A percentile compares a stretch with the other conserved stretches of the same genome.
Evolutionary conservation across 2,329 filamentous ascomycete genomes (phyloP).

Genomic region (Ceratocystis lukuohia): DNA sequence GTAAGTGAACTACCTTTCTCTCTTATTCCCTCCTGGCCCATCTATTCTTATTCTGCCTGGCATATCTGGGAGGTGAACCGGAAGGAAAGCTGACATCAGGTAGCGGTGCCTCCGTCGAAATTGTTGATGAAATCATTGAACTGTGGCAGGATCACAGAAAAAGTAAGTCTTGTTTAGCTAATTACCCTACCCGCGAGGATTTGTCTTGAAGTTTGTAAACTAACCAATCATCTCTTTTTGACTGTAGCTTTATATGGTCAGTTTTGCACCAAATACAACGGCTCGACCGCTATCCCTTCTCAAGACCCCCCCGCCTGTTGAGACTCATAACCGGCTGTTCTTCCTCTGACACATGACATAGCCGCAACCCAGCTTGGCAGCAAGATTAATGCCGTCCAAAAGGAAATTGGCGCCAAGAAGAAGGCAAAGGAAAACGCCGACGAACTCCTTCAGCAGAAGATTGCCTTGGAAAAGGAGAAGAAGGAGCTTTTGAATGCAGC

Average conservation of each 20-base stretch:
- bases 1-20: conserved; percentile 28
- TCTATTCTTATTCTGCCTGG: no score
- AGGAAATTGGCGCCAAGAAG: conserved; percentile 82
- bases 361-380: conserved; percentile 63
- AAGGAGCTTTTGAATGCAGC: conserved; percentile 64
- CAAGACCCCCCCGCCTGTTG: not conserved
- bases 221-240: conserved; percentile 7
- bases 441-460: conserved; percentile 66
- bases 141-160: conserved; percentile 75
- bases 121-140: conserved; percentile 80
- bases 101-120: conserved; percentile 52
- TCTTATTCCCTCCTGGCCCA: not conserved
- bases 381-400: conserved; percentile 79
- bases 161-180: conserved; percentile 35
- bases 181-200: not conserved
- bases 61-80: not conserved
- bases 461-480: conserved; percentile 65
- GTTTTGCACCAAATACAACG: conserved; percentile 6
- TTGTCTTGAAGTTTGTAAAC: not conserved
- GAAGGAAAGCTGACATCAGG: conserved; percentile 3
- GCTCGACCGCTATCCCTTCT: not conserved
- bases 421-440: conserved; percentile 86
- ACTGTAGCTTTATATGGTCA: conserved; percentile 17
- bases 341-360: conserved; percentile 2
- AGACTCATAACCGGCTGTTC: not conserved